Conservation (phyloP, 1,284 basidiomycete genomes). For the Ceratobasidium sp. region DNA sequence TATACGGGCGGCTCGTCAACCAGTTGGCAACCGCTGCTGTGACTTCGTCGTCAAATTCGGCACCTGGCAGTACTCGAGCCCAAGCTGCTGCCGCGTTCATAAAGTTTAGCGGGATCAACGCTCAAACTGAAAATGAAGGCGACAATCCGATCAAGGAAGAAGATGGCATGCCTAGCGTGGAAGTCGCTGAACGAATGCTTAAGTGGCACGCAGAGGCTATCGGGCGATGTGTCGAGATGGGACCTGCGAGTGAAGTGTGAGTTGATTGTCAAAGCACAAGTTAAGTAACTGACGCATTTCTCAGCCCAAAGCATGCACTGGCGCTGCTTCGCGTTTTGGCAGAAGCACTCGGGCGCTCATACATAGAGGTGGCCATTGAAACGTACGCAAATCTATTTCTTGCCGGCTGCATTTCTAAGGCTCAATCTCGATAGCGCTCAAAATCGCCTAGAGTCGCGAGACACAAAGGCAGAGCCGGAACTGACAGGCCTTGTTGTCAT, state of each 20-base stretch:
- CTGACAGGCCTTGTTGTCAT: constrained; percentile 77
- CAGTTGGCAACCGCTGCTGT: constrained; percentile 83
- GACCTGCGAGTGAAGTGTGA: constrained; percentile 81
- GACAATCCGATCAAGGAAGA: constrained; percentile 81
- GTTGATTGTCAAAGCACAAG: constrained; percentile 51
- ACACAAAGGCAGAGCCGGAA: constrained; percentile 82
- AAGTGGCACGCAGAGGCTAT: constrained; percentile 97
- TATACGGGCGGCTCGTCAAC: constrained; percentile 93
- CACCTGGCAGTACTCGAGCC: constrained; percentile 50
- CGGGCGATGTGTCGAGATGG: constrained; percentile 90
- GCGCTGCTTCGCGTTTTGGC: constrained; percentile 87
- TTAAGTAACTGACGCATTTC: neutral
- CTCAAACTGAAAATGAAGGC: constrained; percentile 47
- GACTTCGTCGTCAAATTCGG: constrained; percentile 61
- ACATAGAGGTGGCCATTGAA: constrained; percentile 91
- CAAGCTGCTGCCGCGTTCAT: constrained; percentile 83
- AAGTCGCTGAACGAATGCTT: constrained; percentile 86
- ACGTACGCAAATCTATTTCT: constrained; percentile 67
- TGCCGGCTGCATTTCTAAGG: constrained; percentile 33
- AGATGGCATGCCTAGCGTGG: constrained; percentile 81
- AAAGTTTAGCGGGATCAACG: constrained; percentile 79
- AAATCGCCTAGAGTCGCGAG: constrained; percentile 75
- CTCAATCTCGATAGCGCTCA: constrained; percentile 64
- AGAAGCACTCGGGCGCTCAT: constrained; percentile 86
- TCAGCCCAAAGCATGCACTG: constrained; percentile 90